These are phyloP conservation scores for Sphaerosporella brunnea DNA, from an alignment of 495 filamentous ascomycete species.

Conservation along the genomic window DNA sequence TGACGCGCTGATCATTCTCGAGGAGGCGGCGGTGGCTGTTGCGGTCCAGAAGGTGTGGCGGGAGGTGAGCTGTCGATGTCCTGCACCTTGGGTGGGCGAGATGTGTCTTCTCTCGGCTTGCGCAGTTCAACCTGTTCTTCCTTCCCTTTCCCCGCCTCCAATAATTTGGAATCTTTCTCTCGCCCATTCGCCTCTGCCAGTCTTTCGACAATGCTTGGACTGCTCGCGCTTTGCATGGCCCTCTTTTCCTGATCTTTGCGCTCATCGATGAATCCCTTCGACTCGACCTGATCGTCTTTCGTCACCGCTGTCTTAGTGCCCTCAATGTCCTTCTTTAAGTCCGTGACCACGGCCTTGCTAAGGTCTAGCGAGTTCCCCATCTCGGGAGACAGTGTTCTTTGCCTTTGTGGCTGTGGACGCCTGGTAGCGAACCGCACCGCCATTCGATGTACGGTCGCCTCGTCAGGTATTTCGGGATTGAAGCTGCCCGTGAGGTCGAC, in stretches of 20 bases:
- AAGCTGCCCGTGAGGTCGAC: constrained; percentile 20
- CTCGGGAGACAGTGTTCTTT: not conserved
- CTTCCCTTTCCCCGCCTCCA: not conserved
- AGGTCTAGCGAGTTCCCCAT: not conserved
- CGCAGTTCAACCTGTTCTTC: not conserved
- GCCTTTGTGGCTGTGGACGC: not conserved
- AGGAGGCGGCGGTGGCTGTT: not conserved
- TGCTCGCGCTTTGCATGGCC: not conserved
- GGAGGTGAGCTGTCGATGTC: constrained; percentile 3
- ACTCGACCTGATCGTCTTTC: constrained; percentile 6
- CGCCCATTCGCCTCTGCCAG: not conserved
- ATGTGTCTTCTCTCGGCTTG: not conserved
- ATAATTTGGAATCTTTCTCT: not conserved
- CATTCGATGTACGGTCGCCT: constrained; percentile 14
- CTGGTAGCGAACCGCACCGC: constrained; percentile 16
- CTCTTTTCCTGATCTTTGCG: constrained; percentile 1
- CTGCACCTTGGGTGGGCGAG: too few species aligned
- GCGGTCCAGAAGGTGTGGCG: not conserved
- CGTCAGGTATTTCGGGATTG: constrained; percentile 15
- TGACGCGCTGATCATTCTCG: not conserved
- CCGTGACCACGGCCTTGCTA: not conserved
- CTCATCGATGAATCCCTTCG: constrained; percentile 5
- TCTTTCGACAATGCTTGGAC: not conserved
- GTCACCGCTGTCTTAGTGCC: constrained; percentile 8
- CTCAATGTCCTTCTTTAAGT: not conserved